phyloP scores from a whole-genome alignment of 2,329 filamentous ascomycete species.

The Blastomyces gilchristii region DNA sequence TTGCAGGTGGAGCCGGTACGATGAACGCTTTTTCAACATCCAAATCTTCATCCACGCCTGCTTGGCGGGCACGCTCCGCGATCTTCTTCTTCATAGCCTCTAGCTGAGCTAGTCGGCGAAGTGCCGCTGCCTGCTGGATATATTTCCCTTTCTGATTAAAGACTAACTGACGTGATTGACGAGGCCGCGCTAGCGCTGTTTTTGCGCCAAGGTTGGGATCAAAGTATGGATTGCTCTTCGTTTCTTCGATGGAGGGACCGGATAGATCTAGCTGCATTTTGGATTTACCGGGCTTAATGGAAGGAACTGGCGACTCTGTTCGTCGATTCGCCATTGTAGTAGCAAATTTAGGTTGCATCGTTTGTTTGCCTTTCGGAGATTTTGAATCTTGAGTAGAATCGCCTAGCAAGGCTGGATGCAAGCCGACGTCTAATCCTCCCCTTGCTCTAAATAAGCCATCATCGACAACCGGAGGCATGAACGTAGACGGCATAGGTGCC shows the following conservation, averaged over 20 bases:
- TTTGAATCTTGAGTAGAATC: conserved; percentile 39
- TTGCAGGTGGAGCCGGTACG: conserved; percentile 68
- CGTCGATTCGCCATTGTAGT: conserved; percentile 47
- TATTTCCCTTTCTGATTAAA: conserved; percentile 98
- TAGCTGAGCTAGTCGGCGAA: conserved; percentile 75
- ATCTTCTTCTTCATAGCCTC: conserved; percentile 94
- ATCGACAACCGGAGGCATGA: conserved; percentile 36
- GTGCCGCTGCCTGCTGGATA: conserved; percentile 82
- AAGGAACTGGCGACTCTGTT: conserved; percentile 33
- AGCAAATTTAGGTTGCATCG: conserved; percentile 43
- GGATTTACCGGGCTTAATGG: conserved; percentile 31
- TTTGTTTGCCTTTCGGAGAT: conserved; percentile 32
- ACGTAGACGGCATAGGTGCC: conserved; percentile 29
- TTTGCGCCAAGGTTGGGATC: conserved; percentile 58
- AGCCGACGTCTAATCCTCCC: conserved; percentile 62
- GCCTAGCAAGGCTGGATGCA: conserved; percentile 62
- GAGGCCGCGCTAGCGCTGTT: conserved; percentile 47
- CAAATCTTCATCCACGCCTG: conserved; percentile 85
- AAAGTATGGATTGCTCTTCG: conserved; percentile 69
- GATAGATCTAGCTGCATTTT: conserved; percentile 48
- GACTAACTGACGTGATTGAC: conserved; percentile 64
- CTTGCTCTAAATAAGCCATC: conserved; percentile 43
- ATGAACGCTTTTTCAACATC: conserved; percentile 84
- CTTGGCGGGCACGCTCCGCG: conserved; percentile 73
- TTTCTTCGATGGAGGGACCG: conserved; percentile 48